Conservation (phyloP, 2,329 filamentous ascomycete genomes). For the Dichotomopilus funicola region DNA sequence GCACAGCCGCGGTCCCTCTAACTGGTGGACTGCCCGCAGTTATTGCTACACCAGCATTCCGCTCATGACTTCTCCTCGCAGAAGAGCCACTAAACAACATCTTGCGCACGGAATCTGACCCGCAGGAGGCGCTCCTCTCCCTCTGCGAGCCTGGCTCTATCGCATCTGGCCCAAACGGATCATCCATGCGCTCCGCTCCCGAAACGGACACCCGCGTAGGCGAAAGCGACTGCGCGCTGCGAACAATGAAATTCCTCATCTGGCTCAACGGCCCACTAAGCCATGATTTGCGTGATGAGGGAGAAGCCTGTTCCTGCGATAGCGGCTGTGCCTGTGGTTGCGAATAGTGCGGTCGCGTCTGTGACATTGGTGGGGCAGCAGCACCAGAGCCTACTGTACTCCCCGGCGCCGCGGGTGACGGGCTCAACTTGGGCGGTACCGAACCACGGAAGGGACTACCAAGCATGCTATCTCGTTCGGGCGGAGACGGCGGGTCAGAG, state of each 20-base stretch:
- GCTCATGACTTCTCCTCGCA: background rate
- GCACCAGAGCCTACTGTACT: slow-evolving; percentile 5
- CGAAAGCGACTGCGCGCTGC: slow-evolving; percentile 27
- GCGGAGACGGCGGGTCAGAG: slow-evolving; percentile 52
- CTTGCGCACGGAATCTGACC: slow-evolving; percentile 9
- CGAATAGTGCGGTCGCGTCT: slow-evolving; percentile 10
- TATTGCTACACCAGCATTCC: slow-evolving; percentile 13
- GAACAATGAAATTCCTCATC: slow-evolving; percentile 28
- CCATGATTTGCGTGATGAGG: slow-evolving; percentile 24
- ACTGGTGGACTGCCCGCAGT: slow-evolving; percentile 22
- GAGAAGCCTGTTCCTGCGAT: background rate
- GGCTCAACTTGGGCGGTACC: slow-evolving; percentile 25
- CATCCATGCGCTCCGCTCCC: slow-evolving; percentile 17
- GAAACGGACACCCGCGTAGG: slow-evolving; percentile 20
- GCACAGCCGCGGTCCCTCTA: slow-evolving; percentile 20
- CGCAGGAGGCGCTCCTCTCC: background rate
- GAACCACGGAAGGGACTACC: slow-evolving; percentile 50
- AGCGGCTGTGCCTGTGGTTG: slow-evolving; percentile 4
- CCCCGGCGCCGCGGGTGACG: slow-evolving; percentile 25
- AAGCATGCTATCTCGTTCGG: slow-evolving; percentile 43
- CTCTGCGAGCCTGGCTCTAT: background rate
- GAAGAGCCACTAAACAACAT: slow-evolving; percentile 14
- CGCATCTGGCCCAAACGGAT: slow-evolving; percentile 23
- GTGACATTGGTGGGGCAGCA: slow-evolving; percentile 14
- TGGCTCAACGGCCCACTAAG: slow-evolving; percentile 27